Conservation (phyloP, 495 filamentous ascomycete species). For the Penicillium silybi region DNA sequence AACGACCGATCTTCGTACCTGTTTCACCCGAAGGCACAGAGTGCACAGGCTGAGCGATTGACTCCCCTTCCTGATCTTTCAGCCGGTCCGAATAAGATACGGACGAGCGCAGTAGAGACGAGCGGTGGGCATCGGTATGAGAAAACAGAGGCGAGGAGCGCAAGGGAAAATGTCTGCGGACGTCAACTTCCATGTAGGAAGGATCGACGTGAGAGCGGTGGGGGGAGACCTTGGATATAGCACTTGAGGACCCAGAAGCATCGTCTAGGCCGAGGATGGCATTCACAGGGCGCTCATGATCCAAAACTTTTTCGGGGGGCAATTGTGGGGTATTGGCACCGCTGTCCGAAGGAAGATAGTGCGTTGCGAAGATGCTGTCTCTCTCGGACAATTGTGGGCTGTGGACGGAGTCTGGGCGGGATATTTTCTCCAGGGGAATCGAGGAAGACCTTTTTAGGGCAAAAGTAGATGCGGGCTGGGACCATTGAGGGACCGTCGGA, state of each 20-base stretch:
- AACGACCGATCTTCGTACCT: constrained; percentile 20
- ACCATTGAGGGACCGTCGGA: constrained; percentile 37
- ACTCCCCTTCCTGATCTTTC: constrained; percentile 19
- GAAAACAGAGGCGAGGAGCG: constrained; percentile 31
- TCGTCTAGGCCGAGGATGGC: constrained; percentile 30
- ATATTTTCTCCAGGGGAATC: constrained; percentile 24
- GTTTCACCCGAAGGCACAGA: constrained; percentile 17
- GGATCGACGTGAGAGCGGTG: constrained; percentile 28
- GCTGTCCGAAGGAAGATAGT: constrained; percentile 51
- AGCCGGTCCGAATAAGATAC: constrained; percentile 25
- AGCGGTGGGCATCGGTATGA: constrained; percentile 21
- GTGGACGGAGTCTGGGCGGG: constrained; percentile 28
- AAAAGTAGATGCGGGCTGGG: constrained; percentile 26
- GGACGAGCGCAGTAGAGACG: constrained; percentile 28
- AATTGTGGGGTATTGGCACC: constrained; percentile 47
- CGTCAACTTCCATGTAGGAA: constrained; percentile 46
- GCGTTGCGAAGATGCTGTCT: constrained; percentile 62
- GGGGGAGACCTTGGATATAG: constrained; percentile 37
- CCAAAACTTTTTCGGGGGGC: constrained; percentile 32
- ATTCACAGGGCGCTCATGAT: constrained; percentile 30
- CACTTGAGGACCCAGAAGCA: constrained; percentile 32
- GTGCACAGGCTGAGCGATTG: constrained; percentile 11
- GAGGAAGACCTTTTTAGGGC: constrained; percentile 38
- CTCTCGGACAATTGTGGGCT: constrained; percentile 56
- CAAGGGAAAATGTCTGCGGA: constrained; percentile 36